Percentiles rank a stretch among this genome's conserved stretches.
These are phyloP conservation scores for Gossypium raimondii DNA, from an alignment of 345 rosid genomes.

Conservation along the genomic window DNA sequence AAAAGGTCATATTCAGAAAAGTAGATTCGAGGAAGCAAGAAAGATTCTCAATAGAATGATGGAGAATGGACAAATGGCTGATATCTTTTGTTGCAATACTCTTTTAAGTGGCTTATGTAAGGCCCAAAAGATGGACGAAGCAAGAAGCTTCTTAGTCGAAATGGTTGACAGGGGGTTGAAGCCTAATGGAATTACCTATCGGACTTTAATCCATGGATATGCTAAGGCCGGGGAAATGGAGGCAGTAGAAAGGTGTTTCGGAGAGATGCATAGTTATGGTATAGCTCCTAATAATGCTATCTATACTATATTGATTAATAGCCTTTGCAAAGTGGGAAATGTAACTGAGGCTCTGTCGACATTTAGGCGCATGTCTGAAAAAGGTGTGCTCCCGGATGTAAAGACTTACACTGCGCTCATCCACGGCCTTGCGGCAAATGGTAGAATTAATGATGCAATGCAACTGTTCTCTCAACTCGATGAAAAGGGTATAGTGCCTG, in stretches of 20 bases:
- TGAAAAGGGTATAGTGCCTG: conserved; percentile 52
- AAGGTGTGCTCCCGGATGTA: conserved; percentile 45
- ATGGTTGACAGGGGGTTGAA: conserved; percentile 61
- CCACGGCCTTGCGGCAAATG: conserved; percentile 58
- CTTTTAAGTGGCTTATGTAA: conserved; percentile 72
- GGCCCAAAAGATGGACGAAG: conserved; percentile 71
- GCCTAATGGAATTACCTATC: conserved; percentile 64
- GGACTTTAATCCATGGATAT: conserved; percentile 56
- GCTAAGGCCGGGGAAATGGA: conserved; percentile 53
- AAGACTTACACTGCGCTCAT: conserved; percentile 52
- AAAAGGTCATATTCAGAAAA: conserved; percentile 46
- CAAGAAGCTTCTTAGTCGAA: conserved; percentile 47
- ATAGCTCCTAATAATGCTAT: conserved; percentile 54
- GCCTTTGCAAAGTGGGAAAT: conserved; percentile 61
- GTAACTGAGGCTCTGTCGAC: conserved; percentile 46
- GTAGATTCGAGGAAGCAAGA: conserved; percentile 50
- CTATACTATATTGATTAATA: conserved; percentile 49
- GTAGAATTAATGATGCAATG: conserved; percentile 57
- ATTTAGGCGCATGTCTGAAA: conserved; percentile 49
- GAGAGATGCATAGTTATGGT: conserved; percentile 60
- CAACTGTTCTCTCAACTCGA: conserved; percentile 52
- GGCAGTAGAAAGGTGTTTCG: conserved; percentile 52
- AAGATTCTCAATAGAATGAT: conserved; percentile 55
- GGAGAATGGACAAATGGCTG: conserved; percentile 50
- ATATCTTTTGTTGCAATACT: conserved; percentile 67